phyloP scores from a whole-genome alignment of 2,329 filamentous ascomycete genomes.

The Penicillium sp. region DNA sequence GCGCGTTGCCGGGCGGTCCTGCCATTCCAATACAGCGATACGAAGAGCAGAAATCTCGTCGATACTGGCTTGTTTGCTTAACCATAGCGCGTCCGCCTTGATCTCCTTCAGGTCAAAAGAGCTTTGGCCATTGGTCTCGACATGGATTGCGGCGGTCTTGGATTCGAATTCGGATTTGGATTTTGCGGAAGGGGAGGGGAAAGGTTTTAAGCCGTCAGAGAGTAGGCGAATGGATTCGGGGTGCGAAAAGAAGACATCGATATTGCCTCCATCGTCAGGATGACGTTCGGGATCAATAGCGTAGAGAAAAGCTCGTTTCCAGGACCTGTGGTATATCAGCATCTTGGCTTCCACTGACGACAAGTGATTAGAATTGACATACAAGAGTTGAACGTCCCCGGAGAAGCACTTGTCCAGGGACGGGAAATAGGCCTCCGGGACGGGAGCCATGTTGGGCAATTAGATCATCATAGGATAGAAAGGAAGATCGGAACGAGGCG shows the following conservation, averaged over 20 bases:
- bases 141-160: slow-evolving; percentile 77
- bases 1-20: slow-evolving; percentile 64
- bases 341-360: not conserved
- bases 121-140: slow-evolving; percentile 58
- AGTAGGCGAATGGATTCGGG: slow-evolving; percentile 60
- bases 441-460: slow-evolving; percentile 55
- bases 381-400: slow-evolving; percentile 73
- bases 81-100: slow-evolving; percentile 76
- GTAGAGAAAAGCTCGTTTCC: slow-evolving; percentile 49
- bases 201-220: slow-evolving; percentile 59
- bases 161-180: slow-evolving; percentile 68
- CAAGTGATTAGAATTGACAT: slow-evolving; percentile 19
- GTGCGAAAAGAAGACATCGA: slow-evolving; percentile 64
- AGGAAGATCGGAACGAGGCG: slow-evolving; percentile 9
- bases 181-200: slow-evolving; percentile 53
- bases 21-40: slow-evolving; percentile 72
- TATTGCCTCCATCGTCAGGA: slow-evolving; percentile 47
- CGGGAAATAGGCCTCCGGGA: slow-evolving; percentile 69
- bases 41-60: slow-evolving; percentile 76
- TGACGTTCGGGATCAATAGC: slow-evolving; percentile 36
- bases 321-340: slow-evolving; percentile 45
- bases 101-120: slow-evolving; percentile 67
- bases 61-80: slow-evolving; percentile 67
- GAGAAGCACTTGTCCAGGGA: slow-evolving; percentile 75
- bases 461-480: slow-evolving; percentile 35